Percentiles rank a stretch among this genome's conserved stretches.
Evolutionary conservation across 495 filamentous ascomycete species (phyloP).

Genomic region (Trichoderma parareesei): DNA sequence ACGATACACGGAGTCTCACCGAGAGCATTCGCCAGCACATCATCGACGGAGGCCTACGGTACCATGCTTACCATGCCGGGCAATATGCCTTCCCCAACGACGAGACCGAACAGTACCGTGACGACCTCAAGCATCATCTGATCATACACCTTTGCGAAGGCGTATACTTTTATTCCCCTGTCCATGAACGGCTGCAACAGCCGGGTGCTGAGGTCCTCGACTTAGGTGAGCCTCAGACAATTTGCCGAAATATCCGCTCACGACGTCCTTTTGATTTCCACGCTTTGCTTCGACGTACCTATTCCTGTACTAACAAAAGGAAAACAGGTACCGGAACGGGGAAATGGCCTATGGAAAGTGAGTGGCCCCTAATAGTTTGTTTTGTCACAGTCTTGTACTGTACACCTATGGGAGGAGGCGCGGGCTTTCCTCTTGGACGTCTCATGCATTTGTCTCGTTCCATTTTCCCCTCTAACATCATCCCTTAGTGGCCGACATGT

Average conservation of each 20-base stretch:
- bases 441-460: too few species aligned
- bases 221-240: constrained; percentile 21
- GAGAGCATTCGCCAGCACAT: constrained; percentile 29
- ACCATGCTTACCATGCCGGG: constrained; percentile 49
- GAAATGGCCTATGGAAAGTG: constrained; percentile 11
- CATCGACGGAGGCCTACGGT: constrained; percentile 33
- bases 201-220: constrained; percentile 28
- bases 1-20: constrained; percentile 17
- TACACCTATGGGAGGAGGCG: background rate
- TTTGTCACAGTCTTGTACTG: background rate
- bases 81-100: constrained; percentile 53
- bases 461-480: background rate
- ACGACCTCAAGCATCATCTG: constrained; percentile 60
- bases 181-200: constrained; percentile 20
- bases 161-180: constrained; percentile 29
- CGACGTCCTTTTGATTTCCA: too few species aligned
- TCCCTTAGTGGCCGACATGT: constrained; percentile 31
- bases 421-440: too few species aligned
- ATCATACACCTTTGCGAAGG: constrained; percentile 33
- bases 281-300: background rate
- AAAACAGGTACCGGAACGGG: constrained; percentile 12
- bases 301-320: background rate
- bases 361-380: background rate
- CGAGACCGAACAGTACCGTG: constrained; percentile 55
- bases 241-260: background rate